Evolutionary conservation across 2,329 filamentous ascomycete genomes (phyloP).

Genomic region (Venturia carpophila): DNA sequence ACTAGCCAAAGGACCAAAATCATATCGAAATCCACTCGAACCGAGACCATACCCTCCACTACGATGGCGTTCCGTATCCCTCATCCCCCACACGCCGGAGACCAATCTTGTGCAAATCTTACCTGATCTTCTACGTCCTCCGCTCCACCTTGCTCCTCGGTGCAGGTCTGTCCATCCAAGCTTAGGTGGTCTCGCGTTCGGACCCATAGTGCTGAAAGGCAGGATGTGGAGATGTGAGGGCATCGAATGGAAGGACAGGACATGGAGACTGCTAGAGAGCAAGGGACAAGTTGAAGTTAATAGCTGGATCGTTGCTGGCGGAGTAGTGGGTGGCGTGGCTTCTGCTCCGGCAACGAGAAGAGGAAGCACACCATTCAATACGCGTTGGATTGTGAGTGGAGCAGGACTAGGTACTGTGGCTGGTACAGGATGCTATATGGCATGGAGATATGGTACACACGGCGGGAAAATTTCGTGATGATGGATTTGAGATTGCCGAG

Average conservation of each 20-base stretch:
- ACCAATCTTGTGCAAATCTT: constrained; percentile 49
- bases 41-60: not conserved
- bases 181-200: constrained; percentile 38
- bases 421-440: constrained; percentile 44
- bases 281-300: constrained; percentile 50
- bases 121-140: constrained; percentile 54
- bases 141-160: constrained; percentile 49
- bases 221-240: constrained; percentile 50
- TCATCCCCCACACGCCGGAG: constrained; percentile 53
- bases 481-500: not conserved
- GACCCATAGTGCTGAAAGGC: constrained; percentile 37
- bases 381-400: constrained; percentile 39
- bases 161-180: constrained; percentile 40
- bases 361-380: constrained; percentile 26
- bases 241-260: constrained; percentile 58
- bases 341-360: constrained; percentile 27
- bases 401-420: constrained; percentile 42
- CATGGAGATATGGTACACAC: constrained; percentile 45
- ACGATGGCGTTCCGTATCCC: constrained; percentile 50
- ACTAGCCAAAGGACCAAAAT: too few relatives aligned
- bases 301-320: constrained; percentile 46
- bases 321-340: constrained; percentile 31
- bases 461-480: constrained; percentile 27
- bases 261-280: constrained; percentile 54
- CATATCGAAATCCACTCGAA: not conserved